phyloP scores from a whole-genome alignment of 331 rosid genomes.

The Erythrophleum ivorense region DNA sequence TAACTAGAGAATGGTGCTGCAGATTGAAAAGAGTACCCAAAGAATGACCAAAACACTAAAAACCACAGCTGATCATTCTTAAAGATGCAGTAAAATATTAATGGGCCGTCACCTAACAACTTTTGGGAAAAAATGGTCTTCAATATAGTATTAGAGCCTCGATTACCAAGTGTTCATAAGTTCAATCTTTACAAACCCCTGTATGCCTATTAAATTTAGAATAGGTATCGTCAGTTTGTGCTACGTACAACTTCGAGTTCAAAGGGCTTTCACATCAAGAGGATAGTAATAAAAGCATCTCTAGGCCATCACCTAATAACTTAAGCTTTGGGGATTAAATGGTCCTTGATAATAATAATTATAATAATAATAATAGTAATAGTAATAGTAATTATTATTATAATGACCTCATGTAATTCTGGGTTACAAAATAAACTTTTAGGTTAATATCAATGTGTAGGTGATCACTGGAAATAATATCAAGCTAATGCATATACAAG shows the following conservation, averaged over 20 bases:
- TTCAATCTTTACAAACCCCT: background rate
- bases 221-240: background rate
- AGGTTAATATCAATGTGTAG: slow-evolving; percentile 19
- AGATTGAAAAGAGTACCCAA: slow-evolving; percentile 8
- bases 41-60: slow-evolving; percentile 2
- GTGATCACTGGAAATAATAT: slow-evolving; percentile 14
- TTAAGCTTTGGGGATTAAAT: background rate
- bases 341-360: background rate
- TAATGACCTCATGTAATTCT: background rate
- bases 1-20: slow-evolving; percentile 14
- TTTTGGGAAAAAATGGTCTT: background rate
- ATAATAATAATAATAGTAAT: too few species aligned
- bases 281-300: background rate
- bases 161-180: background rate
- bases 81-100: background rate
- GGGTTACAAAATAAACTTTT: background rate
- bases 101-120: background rate
- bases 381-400: too few species aligned
- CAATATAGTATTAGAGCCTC: background rate
- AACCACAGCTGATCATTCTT: background rate
- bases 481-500: slow-evolving; percentile 1
- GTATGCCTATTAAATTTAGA: background rate
- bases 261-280: background rate
- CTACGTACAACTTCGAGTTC: background rate
- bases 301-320: background rate